phyloP scores from a whole-genome alignment of 257 asterid genomes.

The Solanum medicagineum region DNA sequence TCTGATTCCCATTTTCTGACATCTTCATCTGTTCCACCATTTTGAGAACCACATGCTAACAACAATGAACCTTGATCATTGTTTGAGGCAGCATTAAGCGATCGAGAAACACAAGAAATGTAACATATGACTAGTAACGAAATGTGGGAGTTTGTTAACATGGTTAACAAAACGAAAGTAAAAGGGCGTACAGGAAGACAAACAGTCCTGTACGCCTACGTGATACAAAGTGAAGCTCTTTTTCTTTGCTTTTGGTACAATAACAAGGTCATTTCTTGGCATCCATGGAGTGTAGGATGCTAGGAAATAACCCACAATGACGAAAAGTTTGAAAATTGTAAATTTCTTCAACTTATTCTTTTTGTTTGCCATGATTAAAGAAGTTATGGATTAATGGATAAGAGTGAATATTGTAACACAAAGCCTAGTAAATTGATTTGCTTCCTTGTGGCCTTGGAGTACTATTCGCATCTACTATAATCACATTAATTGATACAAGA shows the following conservation, averaged over 20 bases:
- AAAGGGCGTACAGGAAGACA: conserved; percentile 36
- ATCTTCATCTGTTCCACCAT: conserved; percentile 33
- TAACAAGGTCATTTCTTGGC: conserved; percentile 24
- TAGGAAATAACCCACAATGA: background rate
- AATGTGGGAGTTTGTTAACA: background rate
- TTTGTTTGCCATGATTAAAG: background rate
- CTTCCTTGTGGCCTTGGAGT: background rate
- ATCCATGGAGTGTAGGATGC: conserved; percentile 18
- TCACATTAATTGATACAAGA: background rate
- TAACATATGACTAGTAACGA: background rate
- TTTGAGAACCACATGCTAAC: conserved; percentile 48
- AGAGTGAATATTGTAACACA: background rate
- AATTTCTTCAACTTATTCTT: background rate
- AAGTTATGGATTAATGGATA: background rate
- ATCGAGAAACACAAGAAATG: background rate
- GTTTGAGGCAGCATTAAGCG: conserved; percentile 5
- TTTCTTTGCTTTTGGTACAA: conserved; percentile 1
- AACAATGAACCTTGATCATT: conserved; percentile 7
- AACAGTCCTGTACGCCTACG: conserved; percentile 59
- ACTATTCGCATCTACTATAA: background rate
- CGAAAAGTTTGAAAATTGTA: background rate
- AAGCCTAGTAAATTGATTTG: background rate
- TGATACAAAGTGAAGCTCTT: background rate
- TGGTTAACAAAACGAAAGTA: background rate
- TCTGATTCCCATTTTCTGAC: conserved; percentile 67